Base-by-base conservation (phyloP, 352 stramenopile species). In the Thalassiosira hispida region DNA sequence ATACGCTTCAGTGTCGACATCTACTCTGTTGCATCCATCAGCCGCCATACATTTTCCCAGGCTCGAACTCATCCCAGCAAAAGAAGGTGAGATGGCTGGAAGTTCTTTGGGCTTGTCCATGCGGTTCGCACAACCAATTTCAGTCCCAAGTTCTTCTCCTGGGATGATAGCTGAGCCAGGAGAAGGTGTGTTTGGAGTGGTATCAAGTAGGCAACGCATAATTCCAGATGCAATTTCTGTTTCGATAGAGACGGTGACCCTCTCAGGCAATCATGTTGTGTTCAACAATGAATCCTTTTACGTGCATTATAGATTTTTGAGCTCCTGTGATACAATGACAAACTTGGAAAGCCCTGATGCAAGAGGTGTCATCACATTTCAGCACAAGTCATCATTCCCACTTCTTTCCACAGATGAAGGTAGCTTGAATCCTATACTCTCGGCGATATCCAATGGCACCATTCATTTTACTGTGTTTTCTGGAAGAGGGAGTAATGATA, bases 381-480 rank as follows among this genome's bases (percentile, higher is more conserved):
- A 66, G 20, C 71, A 79, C 20, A 55, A 65, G 31, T 31, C 42
- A 33, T 47, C 22, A 31, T 68, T 73, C 29, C 40, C 71, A 12
- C 68, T 79, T 23, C 11, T 68, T 25, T 67, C 60, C 4, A 64
- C 22, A 27, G 20, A 46, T 16, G 20, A 68, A 2, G 38, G 33
- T 35, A 53, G n/a, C 31, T 16, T 65, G n/a, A 29, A 64, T 14
- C 22, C 49, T 35, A n/a, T 60, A 35, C 9, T 69, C 16, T 44
- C 12, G n/a, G 25, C 14, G 22, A 12, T 69, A 27, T 63, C 62
- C n/a, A 69, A 63, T 27, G 27, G 42, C 11, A 40, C 9, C 2
- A 25, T 80, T 53, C 44, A 56, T 4, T 73, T 79, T 35, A 64
- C 62, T 22, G 9, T 73, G 12, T 73, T 69, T 65, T 59, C 59